Percentiles rank a stretch among this genome's conserved stretches.
phyloP scores from a whole-genome alignment of 176 grass and related monocot species.

The Aechmea fasciata region DNA sequence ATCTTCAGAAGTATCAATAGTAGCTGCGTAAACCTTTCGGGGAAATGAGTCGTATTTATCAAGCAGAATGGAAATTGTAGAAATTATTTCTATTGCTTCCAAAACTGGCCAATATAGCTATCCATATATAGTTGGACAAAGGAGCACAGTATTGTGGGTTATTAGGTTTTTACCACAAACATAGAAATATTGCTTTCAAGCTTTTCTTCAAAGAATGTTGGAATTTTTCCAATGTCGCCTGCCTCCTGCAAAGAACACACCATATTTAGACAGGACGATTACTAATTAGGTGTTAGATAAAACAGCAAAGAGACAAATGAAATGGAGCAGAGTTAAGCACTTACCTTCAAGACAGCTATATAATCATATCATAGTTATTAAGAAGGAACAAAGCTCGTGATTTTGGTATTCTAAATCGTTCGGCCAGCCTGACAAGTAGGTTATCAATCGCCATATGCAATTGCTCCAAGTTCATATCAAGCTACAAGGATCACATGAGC shows the following conservation, averaged over 20 bases:
- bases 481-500: slow-evolving; percentile 40
- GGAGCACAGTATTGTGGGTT: not conserved
- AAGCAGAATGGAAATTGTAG: too few relatives aligned
- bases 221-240: slow-evolving; percentile 43
- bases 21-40: too few relatives aligned
- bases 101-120: not conserved
- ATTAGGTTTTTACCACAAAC: slow-evolving; percentile 55
- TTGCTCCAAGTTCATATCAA: slow-evolving; percentile 75
- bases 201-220: slow-evolving; percentile 65
- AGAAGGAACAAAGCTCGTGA: slow-evolving; percentile 72
- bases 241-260: slow-evolving; percentile 39
- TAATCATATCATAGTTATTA: slow-evolving; percentile 95
- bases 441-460: slow-evolving; percentile 58
- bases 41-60: too few relatives aligned
- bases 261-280: slow-evolving; percentile 5
- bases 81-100: too few relatives aligned
- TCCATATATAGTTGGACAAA: not conserved
- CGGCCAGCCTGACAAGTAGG: slow-evolving; percentile 52
- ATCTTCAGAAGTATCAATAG: too few relatives aligned
- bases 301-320: not conserved
- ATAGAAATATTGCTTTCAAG: slow-evolving; percentile 63
- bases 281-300: not conserved
- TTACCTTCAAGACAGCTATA: slow-evolving; percentile 83
- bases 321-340: slow-evolving; percentile 1
- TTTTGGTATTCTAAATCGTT: slow-evolving; percentile 47